Base-by-base conservation (phyloP, 192 early-diverging fungal genomes). In the Geranomyces variabilis region DNA sequence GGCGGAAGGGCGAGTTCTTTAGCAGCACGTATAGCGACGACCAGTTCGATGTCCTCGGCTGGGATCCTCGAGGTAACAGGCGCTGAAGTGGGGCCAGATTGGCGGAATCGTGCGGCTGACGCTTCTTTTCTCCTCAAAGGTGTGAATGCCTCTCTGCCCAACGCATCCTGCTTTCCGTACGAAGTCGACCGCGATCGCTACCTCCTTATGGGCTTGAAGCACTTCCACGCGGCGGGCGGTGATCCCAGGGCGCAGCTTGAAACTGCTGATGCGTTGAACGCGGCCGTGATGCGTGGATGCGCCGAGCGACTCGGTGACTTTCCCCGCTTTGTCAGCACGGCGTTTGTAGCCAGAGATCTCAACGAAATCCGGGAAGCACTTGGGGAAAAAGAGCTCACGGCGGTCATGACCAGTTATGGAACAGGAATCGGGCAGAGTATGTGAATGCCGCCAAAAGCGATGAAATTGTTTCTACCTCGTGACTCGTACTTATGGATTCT, bases 381-480 rank as follows among this genome's bases (percentile, higher is more conserved):
- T 26, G 77, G 75, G 4, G 71, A 81, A 59, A 47, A 77, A 17
- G 41, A 76, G 31, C 47, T 75, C 13, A 75, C 80, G 30, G 82
- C 76, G 28, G 77, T 45, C 46, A 80, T 81, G 0, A 70, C 76
- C 62, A 75, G 69, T 13, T 84, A 84, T 58, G 79, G 81, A 17
- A 60, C 58, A 17, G 58, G 58, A 17, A 60, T 60, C 26, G 58
- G 58, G 3, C 58, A 60, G 58, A 41, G 36, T 41, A 41, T 41
- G 36, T 41, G 36, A 7, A 10, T 10, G 3, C 10, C 10, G 36
- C 36, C 36, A 41, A 41, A 3, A 41, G 36, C 36, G 36, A n/a
- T 41, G 10, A 41, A 41, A 41, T 41, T 41, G 36, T 41, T 41
- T 41, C n/a, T n/a, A n/a, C n/a, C n/a, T n/a, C n/a, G n/a, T n/a